phyloP scores from a whole-genome alignment of 169 alveolate genomes.

The Cryptosporidium tyzzeri region DNA sequence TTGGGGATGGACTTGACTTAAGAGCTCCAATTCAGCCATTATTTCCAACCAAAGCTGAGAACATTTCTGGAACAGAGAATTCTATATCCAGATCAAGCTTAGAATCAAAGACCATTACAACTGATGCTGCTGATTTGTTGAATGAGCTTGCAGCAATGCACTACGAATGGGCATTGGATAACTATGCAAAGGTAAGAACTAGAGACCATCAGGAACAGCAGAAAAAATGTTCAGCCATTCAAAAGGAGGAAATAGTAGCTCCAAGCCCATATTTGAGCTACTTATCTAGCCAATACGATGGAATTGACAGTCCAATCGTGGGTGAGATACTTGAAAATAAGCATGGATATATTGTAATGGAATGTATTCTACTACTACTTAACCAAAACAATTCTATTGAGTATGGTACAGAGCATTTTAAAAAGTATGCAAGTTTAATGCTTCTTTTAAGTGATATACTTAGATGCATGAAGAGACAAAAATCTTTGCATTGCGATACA shows the following conservation, averaged over 20 bases:
- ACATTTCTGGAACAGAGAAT: not conserved
- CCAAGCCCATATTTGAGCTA: slow-evolving; percentile 60
- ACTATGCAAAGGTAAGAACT: slow-evolving; percentile 39
- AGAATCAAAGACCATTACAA: not conserved
- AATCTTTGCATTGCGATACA: slow-evolving; percentile 16
- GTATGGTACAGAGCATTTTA: slow-evolving; percentile 25
- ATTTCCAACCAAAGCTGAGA: slow-evolving; percentile 4
- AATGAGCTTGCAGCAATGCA: slow-evolving; percentile 25
- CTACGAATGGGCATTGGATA: slow-evolving; percentile 57
- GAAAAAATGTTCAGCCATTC: not conserved
- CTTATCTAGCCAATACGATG: slow-evolving; percentile 74
- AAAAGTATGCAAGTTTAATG: slow-evolving; percentile 16
- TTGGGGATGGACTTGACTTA: slow-evolving; percentile 3
- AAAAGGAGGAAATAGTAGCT: not conserved
- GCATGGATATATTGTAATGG: slow-evolving; percentile 50
- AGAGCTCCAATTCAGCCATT: slow-evolving; percentile 69
- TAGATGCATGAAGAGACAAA: slow-evolving; percentile 30
- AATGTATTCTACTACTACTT: slow-evolving; percentile 22
- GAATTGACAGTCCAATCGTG: slow-evolving; percentile 71
- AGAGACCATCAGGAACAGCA: slow-evolving; percentile 22
- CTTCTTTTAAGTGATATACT: slow-evolving; percentile 44
- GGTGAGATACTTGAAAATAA: slow-evolving; percentile 7
- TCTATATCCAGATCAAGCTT: not conserved
- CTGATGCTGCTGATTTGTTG: not conserved
- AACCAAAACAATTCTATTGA: slow-evolving; percentile 34